phyloP scores from a whole-genome alignment of 2,329 filamentous ascomycete species.

The Fusarium begoniae region DNA sequence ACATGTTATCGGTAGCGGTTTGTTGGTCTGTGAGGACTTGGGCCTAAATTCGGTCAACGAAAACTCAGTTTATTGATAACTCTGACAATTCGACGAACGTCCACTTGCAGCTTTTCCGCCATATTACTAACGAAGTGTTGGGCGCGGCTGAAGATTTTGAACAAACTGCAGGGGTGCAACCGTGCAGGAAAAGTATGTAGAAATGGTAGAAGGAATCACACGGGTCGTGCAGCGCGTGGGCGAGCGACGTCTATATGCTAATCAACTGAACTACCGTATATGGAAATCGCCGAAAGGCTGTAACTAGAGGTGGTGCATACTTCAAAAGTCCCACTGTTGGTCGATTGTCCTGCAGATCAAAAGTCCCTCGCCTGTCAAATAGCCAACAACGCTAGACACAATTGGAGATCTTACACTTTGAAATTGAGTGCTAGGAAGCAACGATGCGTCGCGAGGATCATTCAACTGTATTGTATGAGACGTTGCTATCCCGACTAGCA shows the following conservation, averaged over 20 bases:
- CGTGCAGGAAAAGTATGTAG: not conserved
- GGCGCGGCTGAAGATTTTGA: not conserved
- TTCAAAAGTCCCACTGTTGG: not conserved
- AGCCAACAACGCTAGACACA: too few relatives aligned
- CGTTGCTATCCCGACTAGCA: too few relatives aligned
- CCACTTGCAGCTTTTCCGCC: not conserved
- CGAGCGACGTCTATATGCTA: not conserved
- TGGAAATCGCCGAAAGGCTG: not conserved
- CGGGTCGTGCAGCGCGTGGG: not conserved
- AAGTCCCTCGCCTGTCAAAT: not conserved
- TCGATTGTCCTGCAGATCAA: not conserved
- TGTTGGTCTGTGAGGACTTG: not conserved
- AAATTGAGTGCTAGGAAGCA: too few relatives aligned
- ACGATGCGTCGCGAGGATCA: too few relatives aligned
- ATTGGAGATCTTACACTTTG: too few relatives aligned
- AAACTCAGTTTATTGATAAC: rapidly evolving
- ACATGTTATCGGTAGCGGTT: not conserved
- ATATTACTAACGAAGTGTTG: not conserved
- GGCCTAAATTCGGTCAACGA: not conserved
- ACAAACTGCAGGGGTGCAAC: too few relatives aligned
- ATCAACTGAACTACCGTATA: not conserved
- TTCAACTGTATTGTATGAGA: too few relatives aligned
- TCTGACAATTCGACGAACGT: not conserved
- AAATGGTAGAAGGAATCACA: too few relatives aligned
- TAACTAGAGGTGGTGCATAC: not conserved